Base-by-base conservation (phyloP, 192 early-diverging fungal genomes). In the Entomortierella beljakovae region DNA sequence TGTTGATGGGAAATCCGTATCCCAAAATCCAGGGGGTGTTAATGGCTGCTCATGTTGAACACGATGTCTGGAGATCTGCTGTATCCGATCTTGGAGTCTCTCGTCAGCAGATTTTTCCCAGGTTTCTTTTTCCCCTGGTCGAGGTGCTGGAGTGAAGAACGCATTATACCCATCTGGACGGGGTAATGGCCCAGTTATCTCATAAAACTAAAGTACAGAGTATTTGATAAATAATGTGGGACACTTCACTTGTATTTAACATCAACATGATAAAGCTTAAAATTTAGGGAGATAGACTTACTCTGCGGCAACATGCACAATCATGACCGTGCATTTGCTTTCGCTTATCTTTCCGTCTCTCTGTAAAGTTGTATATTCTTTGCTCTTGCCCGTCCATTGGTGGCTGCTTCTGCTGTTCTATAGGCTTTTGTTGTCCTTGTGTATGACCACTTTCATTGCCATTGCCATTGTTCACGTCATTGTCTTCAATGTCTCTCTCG, bases 1-100 rank as follows among this genome's bases (percentile, higher is more conserved):
- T 4, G 75, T 79, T 0, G 55, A 50, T 6, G 75, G 75, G 40
- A 79, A 79, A 18, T 69, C 49, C 29, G 62, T 65, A 31, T 79
- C 62, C 75, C 75, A 79, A 42, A 64, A 79, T 7, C 75, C 75
- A 6, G 75, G 75, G 6, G 75, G 75, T 5, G 75, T 79, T 33
- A 70, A 4, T 16, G 67, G 75, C 0, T 34, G 3, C 46, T 55
- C 68, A 49, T 79, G 62, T 4, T 79, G 75, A 0, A 79, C 68
- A 5, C 75, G 75, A 28, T 79, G 75, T 16, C 67, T 62, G 5
- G 75, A 79, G 16, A 65, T 62, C 31, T 62, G 32, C 32, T 79
- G 66, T 32, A 79, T 70, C 9, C 75, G 75, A 34, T 65, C 52
- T 29, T 79, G 58, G n/a, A 79, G 43, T 3, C 57, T 55, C 57